Base-by-base conservation (phyloP, 129 eudicot genomes). In the Centella asiatica region DNA sequence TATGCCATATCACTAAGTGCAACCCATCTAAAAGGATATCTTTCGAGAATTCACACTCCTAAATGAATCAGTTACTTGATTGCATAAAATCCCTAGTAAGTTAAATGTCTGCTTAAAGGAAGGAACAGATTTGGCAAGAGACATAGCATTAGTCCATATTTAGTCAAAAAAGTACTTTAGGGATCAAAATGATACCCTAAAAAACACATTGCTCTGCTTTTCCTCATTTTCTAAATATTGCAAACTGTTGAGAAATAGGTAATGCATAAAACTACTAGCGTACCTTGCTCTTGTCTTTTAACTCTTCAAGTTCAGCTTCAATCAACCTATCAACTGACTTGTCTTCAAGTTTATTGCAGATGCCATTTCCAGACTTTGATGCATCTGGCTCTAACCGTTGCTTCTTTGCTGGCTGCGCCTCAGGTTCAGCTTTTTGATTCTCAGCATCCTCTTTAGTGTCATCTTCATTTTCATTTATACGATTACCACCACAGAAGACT, bases 231-330 rank as follows among this genome's bases (percentile, higher is more conserved):
- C 12, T 4, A 42, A 11, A 42, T 42, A 11, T 42, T 11, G 1
- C 12, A 42, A 42, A 11, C 12, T 42, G n/a, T 42, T 42, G 46
- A 42, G 46, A 42, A 42, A 42, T 12, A 42, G 46, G 15, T 11
- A 11, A 42, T 42, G 17, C 18, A 17, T 14, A 3, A 14, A 42
- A 12, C 12, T 13, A 25, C 1, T 56, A 33, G 75, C 80, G 72
- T 44, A 87, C 98, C 98, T 92, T 92, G 81, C 76, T 77, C 74
- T 73, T 92, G 74, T 92, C 98, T 67, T 82, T 86, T 59, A 92
- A 71, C 66, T 87, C 98, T 34, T 71, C 85, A 15, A 92, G 88
- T 77, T 92, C 98, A 2, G 79, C 94, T 60, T 92, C 98, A 59
- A 92, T 87, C 54, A 92, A 69, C 85, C 70, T 72, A 67, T 90